Percentiles rank a stretch among this genome's conserved stretches.
These are phyloP conservation scores for Myxozyma vanderwaltii DNA, from an alignment of 805 yeast species.

Conservation along the genomic window DNA sequence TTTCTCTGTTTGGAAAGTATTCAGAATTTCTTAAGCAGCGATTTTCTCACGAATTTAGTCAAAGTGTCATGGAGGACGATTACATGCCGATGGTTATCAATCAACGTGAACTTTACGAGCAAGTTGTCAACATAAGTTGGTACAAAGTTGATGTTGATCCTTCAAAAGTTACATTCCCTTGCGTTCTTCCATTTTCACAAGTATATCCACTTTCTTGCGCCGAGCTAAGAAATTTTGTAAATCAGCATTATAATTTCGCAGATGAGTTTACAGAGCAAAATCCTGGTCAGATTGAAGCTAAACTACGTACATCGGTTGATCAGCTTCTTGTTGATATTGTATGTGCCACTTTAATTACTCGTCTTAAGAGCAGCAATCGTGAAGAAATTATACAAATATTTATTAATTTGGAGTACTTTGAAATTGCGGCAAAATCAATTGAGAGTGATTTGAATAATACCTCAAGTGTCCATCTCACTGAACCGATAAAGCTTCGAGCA, in stretches of 20 bases:
- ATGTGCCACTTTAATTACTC: slow-evolving; percentile 60
- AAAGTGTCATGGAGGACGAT: slow-evolving; percentile 73
- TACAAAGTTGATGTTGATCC: slow-evolving; percentile 50
- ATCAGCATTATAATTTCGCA: slow-evolving; percentile 64
- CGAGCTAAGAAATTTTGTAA: slow-evolving; percentile 65
- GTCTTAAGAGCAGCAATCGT: slow-evolving; percentile 71
- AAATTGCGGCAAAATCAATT: slow-evolving; percentile 71
- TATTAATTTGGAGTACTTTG: slow-evolving; percentile 84
- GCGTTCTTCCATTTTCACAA: slow-evolving; percentile 82
- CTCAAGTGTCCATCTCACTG: slow-evolving; percentile 33
- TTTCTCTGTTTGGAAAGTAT: slow-evolving; percentile 60
- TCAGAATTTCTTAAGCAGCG: slow-evolving; percentile 57
- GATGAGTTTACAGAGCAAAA: slow-evolving; percentile 66
- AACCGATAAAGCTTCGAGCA: slow-evolving; percentile 23
- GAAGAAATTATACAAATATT: slow-evolving; percentile 89
- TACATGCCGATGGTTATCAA: slow-evolving; percentile 82
- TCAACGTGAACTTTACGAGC: slow-evolving; percentile 59
- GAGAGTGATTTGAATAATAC: slow-evolving; percentile 47
- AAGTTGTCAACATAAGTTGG: slow-evolving; percentile 70
- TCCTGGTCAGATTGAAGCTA: slow-evolving; percentile 58
- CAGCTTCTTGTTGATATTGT: slow-evolving; percentile 67
- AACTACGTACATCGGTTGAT: slow-evolving; percentile 66
- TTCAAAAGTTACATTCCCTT: slow-evolving; percentile 48
- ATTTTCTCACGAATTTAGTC: slow-evolving; percentile 63
- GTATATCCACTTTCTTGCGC: slow-evolving; percentile 86